A percentile compares a stretch with the other conserved stretches of the same genome.
These are phyloP conservation scores for Pleoardoris graminearum DNA, from an alignment of 2,329 filamentous ascomycete species.

Conservation along the genomic window DNA sequence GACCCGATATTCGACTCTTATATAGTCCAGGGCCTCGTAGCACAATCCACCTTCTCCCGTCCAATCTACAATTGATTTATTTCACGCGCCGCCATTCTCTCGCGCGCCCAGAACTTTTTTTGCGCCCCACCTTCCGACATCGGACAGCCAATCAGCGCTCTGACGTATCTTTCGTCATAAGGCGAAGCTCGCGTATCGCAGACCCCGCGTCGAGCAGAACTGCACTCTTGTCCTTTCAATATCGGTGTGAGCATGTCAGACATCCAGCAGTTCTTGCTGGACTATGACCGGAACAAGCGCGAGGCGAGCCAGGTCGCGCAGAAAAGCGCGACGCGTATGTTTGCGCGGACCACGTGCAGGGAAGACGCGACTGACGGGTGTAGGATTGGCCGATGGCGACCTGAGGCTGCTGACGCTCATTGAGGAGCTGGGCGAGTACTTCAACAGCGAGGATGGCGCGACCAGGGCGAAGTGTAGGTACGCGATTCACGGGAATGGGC, in stretches of 20 bases:
- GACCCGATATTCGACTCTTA: not conserved
- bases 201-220: constrained; percentile 3
- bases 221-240: not conserved
- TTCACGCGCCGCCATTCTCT: constrained; percentile 4
- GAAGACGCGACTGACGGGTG: constrained; percentile 20
- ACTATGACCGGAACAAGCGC: constrained; percentile 53
- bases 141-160: constrained; percentile 23
- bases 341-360: constrained; percentile 10
- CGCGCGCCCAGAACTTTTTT: constrained; percentile 16
- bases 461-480: constrained; percentile 60
- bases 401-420: constrained; percentile 65
- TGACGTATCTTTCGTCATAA: constrained; percentile 10
- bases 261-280: constrained; percentile 56
- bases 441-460: constrained; percentile 66
- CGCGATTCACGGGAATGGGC: constrained; percentile 28
- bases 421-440: constrained; percentile 66
- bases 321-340: constrained; percentile 48
- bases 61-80: constrained; percentile 6
- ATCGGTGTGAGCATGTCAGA: constrained; percentile 52
- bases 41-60: not conserved
- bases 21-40: not conserved
- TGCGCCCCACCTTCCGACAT: constrained; percentile 23
- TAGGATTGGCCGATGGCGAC: constrained; percentile 63
- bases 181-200: constrained; percentile 5
- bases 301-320: constrained; percentile 51